These are phyloP conservation scores for Dittrichia graveolens DNA, from an alignment of 129 eudicot genomes.

Conservation along the genomic window DNA sequence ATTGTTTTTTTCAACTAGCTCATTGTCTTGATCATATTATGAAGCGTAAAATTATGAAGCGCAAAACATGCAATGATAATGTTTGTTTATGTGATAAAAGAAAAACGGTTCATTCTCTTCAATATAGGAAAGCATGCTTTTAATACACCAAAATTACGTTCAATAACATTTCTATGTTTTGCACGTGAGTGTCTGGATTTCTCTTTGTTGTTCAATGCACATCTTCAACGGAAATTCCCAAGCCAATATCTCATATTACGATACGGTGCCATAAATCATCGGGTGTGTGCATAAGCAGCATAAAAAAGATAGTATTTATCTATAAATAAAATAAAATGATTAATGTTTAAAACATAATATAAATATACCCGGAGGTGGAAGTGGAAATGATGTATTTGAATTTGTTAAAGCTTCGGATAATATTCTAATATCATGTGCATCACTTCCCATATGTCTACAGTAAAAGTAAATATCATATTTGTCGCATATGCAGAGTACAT, in stretches of 20 bases:
- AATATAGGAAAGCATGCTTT: too few relatives aligned
- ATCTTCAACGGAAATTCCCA: background rate
- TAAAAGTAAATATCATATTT: background rate
- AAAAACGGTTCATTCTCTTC: too few relatives aligned
- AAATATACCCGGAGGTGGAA: background rate
- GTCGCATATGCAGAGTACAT: background rate
- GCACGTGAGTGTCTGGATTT: background rate
- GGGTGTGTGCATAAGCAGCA: background rate
- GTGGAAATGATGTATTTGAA: background rate
- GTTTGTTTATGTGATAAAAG: too few relatives aligned
- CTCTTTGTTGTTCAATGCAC: background rate
- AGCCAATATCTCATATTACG: background rate
- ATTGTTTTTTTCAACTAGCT: too few relatives aligned
- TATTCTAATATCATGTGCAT: background rate
- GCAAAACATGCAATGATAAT: too few relatives aligned
- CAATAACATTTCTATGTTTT: background rate
- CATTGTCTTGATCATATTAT: too few relatives aligned
- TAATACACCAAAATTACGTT: too few relatives aligned
- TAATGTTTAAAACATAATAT: background rate
- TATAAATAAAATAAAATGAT: background rate
- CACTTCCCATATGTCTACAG: background rate
- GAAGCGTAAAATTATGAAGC: too few relatives aligned
- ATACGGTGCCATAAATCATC: background rate
- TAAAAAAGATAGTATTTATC: background rate
- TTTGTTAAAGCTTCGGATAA: background rate